Base-by-base conservation (phyloP, 2,329 filamentous ascomycete genomes). In the Penicillium sp. region DNA sequence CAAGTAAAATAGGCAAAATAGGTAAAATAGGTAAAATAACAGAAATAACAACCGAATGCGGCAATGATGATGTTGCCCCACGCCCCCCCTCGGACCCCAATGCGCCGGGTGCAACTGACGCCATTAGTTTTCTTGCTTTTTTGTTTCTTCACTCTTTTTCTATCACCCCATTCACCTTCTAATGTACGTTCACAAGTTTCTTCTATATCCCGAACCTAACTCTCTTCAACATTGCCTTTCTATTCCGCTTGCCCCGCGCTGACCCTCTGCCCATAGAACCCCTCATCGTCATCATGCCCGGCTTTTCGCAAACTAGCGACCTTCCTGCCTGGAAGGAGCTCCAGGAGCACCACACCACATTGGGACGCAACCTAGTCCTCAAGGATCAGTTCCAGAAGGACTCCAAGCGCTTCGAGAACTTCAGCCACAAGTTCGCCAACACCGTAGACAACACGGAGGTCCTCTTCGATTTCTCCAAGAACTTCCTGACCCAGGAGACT, bases 381-480 rank as follows among this genome's bases (percentile, higher is more conserved):
- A 96, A 96, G 81, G 89, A 96, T 66, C 90, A 91, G 75, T 99
- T 97, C 78, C 84, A 90, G 71, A 87, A 91, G 69, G 93, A 99
- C 75, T 87, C 92, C 50, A 76, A 89, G 73, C 91, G 94, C 63
- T 97, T 97, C 82, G 79, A 88, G 72, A 96, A 94, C 80, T 93
- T 96, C 82, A 90, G 87, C 74, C 90, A 88, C 75, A 91, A 85
- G 71, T 96, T 97, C 78, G 81, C 84, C 69, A 93, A 91, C 78
- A 77, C 84, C 53, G 88, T 89, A 67, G 90, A 95, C 71, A 84
- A 84, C 71, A 88, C 86, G 67, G 91, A 97, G 65, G 94, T 95
- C 71, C 86, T 99, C 63, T 99, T 97, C 78, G 94, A 99, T 79
- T 99, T 96, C 81, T 94, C 89, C 82, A 99, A 99, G 87, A 99